phyloP scores from a whole-genome alignment of 768 basidiomycete genomes.

The Flagelloscypha sp. region DNA sequence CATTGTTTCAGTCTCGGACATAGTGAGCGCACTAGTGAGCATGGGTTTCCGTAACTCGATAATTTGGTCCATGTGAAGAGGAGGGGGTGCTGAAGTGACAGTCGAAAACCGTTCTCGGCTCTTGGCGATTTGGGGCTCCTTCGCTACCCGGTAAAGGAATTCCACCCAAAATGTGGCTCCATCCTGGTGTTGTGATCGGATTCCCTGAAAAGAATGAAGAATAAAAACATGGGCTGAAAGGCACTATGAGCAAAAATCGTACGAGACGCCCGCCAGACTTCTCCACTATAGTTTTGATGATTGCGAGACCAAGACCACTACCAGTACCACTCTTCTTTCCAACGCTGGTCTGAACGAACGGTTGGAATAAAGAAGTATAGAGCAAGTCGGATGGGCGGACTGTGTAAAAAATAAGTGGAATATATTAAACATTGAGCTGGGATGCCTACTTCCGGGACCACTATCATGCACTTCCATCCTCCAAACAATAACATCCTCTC shows the following conservation, averaged over 20 bases:
- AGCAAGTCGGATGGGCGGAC: conserved; percentile 18
- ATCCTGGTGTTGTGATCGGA: conserved; percentile 22
- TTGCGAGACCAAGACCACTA: conserved; percentile 35
- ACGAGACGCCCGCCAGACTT: conserved; percentile 32
- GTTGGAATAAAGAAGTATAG: conserved; percentile 17
- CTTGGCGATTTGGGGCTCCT: conserved; percentile 7
- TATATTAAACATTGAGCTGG: not conserved
- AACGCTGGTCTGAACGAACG: conserved; percentile 26
- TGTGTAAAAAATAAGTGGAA: not conserved
- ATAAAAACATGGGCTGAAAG: too few relatives aligned
- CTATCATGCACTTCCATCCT: conserved; percentile 5
- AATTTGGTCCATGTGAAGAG: too few relatives aligned
- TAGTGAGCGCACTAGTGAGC: not conserved
- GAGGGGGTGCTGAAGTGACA: too few relatives aligned
- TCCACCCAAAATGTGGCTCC: conserved; percentile 38
- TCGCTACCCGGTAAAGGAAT: conserved; percentile 10
- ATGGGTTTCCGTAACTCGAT: conserved; percentile 3
- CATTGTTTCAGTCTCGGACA: not conserved
- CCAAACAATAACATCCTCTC: conserved; percentile 5
- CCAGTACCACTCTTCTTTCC: conserved; percentile 32
- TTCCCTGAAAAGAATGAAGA: conserved; percentile 11
- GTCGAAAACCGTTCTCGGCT: too few relatives aligned
- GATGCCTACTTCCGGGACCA: conserved; percentile 9
- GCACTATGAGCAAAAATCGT: not conserved
- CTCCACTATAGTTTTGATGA: conserved; percentile 35